Evolutionary conservation across 177 flowering plant species (phyloP), one percentile per base, ranked within the genome.

Genomic region (Vitis hybrid): DNA sequence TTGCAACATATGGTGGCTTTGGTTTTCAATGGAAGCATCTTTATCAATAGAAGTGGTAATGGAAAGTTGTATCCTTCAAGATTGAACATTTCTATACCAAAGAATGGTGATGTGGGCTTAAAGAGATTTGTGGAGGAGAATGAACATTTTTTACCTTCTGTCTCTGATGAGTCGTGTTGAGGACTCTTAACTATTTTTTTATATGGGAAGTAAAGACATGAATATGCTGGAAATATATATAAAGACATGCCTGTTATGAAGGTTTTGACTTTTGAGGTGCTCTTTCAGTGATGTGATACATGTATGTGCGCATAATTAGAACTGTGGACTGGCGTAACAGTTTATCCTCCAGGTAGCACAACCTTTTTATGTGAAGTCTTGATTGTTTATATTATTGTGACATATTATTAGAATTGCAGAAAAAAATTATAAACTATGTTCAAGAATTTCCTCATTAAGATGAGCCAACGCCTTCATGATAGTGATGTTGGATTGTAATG

Each of bases 41-140:
- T 29, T 68, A 13, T 85, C 60, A 58, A 15, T 56, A 72, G 5
- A 63, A 77, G 76, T 68, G 63, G 70, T 53, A 70, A 77, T 67
- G 82, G 84, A 66, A 79, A 70, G 76, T 60, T 73, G 49, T 58
- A 15, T 72, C 68, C 78, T 63, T 70, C 86, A 33, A 83, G 81
- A 70, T 69, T 89, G 70, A 91, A 90, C 74, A 85, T 91, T 67
- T 94, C 97, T 50, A 81, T 91, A 51, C 96, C 91, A 68, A 75
- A 74, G 22, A 72, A 65, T 11, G 64, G 15, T 63, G 68, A 70
- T 21, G 39, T 74, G 33, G 57, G 45, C 39, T 53, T 73, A 55
- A 60, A 68, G 58, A 69, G 22, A 33, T 57, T 39, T 68, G 26
- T 69, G 56, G 67, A 64, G 57, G 73, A 73, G 51, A 66, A 61